These are phyloP conservation scores for Diplodia mutila DNA, from an alignment of 2,329 filamentous ascomycete species.

Conservation along the genomic window DNA sequence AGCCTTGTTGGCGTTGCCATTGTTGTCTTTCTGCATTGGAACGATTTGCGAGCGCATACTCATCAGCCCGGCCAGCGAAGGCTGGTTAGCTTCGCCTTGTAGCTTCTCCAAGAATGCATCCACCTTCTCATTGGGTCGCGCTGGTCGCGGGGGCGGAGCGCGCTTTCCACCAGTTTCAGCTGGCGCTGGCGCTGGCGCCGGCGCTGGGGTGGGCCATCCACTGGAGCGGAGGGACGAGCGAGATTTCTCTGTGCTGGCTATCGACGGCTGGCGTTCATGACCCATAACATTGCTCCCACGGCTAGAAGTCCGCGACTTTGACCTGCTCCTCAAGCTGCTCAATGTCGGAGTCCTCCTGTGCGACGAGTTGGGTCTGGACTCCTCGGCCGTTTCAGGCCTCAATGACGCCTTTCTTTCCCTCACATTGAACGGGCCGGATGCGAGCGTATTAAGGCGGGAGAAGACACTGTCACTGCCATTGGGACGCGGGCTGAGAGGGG, in stretches of 20 bases:
- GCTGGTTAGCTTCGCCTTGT: constrained; percentile 37
- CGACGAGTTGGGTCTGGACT: constrained; percentile 2
- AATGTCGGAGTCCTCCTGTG: constrained; percentile 43
- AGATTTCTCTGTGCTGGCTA: constrained; percentile 40
- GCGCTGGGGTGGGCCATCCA: constrained; percentile 29
- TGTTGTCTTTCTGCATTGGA: constrained; percentile 8
- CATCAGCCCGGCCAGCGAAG: neutral
- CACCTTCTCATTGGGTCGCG: constrained; percentile 31
- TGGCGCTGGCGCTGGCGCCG: neutral
- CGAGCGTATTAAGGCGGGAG: constrained; percentile 67
- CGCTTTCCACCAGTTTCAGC: constrained; percentile 28
- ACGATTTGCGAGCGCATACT: neutral
- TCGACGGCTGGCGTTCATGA: constrained; percentile 29
- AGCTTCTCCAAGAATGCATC: constrained; percentile 44
- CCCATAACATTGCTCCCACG: constrained; percentile 32
- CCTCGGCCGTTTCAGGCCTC: constrained; percentile 8
- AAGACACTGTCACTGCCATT: constrained; percentile 54
- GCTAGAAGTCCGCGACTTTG: constrained; percentile 11
- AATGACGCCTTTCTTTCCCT: constrained; percentile 12
- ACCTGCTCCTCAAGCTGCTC: constrained; percentile 27
- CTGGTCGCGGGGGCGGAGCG: constrained; percentile 30
- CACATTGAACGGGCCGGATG: constrained; percentile 58
- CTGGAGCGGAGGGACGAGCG: constrained; percentile 39
- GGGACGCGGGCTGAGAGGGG: constrained; percentile 54
- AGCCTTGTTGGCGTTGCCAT: constrained; percentile 9